A percentile compares a stretch with the other conserved stretches of the same genome.
phyloP scores from a whole-genome alignment of 225 moss, liverwort and hornwort species.

The Straminergon stramineum region DNA sequence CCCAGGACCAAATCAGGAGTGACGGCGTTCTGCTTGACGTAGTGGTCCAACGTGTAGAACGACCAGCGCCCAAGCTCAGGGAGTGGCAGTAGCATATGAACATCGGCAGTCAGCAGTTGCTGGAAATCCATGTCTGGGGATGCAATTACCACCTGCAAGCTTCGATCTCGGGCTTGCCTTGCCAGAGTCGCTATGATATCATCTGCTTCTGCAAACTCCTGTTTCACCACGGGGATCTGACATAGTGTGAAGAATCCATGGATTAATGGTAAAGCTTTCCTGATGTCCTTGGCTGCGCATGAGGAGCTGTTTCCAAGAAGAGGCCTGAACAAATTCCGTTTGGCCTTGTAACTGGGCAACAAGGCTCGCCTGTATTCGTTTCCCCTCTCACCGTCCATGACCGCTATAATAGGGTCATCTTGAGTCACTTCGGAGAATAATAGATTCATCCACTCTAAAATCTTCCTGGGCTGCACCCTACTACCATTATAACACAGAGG shows the following conservation, averaged over 20 bases:
- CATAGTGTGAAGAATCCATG: conserved; percentile 63
- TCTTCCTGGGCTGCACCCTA: conserved; percentile 56
- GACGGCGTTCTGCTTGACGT: conserved; percentile 51
- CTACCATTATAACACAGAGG: conserved; percentile 80
- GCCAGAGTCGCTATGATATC: conserved; percentile 83
- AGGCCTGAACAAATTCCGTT: conserved; percentile 55
- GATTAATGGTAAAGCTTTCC: conserved; percentile 63
- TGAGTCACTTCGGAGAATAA: conserved; percentile 66
- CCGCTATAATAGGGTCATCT: conserved; percentile 75
- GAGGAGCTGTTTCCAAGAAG: conserved; percentile 23
- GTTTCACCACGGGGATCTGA: conserved; percentile 75
- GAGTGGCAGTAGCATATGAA: conserved; percentile 74
- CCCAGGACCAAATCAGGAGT: conserved; percentile 74
- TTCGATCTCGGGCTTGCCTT: conserved; percentile 43
- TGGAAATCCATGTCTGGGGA: conserved; percentile 97
- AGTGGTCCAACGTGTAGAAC: conserved; percentile 80
- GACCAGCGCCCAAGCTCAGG: conserved; percentile 87
- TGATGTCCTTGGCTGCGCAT: conserved; percentile 44
- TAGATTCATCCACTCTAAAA: conserved; percentile 72
- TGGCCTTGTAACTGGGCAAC: conserved; percentile 70
- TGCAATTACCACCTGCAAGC: conserved; percentile 77
- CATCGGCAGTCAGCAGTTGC: conserved; percentile 64
- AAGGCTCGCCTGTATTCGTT: conserved; percentile 69
- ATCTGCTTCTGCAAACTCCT: conserved; percentile 86
- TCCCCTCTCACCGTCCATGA: conserved; percentile 94